Conservation (phyloP, 2,329 filamentous ascomycete species). For the Diaporthe vaccinii region DNA sequence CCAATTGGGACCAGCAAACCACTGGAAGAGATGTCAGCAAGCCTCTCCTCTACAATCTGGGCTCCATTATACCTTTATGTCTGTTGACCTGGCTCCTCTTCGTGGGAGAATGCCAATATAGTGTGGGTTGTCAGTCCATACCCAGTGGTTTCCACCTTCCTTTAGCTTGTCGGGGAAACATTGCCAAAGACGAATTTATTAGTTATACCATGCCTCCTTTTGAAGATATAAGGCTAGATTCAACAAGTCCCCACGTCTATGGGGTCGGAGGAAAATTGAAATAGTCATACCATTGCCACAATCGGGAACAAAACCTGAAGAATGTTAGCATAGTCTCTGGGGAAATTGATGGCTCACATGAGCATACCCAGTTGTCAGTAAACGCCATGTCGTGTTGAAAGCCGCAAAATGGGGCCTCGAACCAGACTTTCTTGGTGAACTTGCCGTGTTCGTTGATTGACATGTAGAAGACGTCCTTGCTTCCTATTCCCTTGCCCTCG, state of each 20-base stretch:
- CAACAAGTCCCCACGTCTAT: too few relatives aligned
- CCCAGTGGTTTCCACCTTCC: slow-evolving; percentile 5
- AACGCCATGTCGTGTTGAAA: background rate
- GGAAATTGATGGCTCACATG: background rate
- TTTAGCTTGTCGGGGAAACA: slow-evolving; percentile 11
- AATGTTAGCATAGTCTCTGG: background rate
- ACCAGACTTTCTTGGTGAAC: slow-evolving; percentile 3
- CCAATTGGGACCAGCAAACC: slow-evolving; percentile 1
- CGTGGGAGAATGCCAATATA: background rate
- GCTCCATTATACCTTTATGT: background rate
- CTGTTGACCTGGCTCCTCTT: background rate
- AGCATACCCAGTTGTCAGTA: slow-evolving; percentile 1
- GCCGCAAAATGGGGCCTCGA: background rate
- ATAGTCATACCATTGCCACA: background rate
- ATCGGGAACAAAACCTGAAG: background rate
- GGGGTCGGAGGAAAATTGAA: background rate
- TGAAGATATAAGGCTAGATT: too few relatives aligned
- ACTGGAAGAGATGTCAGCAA: background rate
- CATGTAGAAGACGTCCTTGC: background rate
- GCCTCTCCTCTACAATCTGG: too few relatives aligned
- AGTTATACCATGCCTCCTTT: background rate
- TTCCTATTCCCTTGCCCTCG: background rate
- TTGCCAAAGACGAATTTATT: background rate
- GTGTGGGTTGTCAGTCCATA: background rate
- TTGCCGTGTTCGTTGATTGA: slow-evolving; percentile 3